Evolutionary conservation across 345 rosid species (phyloP).

Genomic region (Heritiera fomes): DNA sequence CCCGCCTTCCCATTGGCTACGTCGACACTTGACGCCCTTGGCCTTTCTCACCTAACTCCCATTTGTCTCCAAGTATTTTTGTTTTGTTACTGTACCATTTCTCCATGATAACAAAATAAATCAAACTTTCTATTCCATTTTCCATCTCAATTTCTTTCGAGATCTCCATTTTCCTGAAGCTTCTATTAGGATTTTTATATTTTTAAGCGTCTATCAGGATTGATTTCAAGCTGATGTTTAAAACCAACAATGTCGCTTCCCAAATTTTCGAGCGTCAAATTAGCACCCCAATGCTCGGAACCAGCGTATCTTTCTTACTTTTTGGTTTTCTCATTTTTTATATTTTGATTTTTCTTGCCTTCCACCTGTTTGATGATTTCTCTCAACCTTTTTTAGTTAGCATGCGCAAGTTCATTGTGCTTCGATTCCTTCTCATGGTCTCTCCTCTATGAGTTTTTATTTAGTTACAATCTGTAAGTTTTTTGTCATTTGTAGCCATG

Average conservation of each 20-base stretch:
- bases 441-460: too few relatives aligned
- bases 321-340: too few relatives aligned
- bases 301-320: too few relatives aligned
- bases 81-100: not conserved
- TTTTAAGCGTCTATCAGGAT: not conserved
- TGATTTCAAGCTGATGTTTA: slow-evolving; percentile 11
- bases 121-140: not conserved
- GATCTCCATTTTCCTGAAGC: not conserved
- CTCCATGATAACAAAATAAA: not conserved
- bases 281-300: too few relatives aligned
- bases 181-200: too few relatives aligned
- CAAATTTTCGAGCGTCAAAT: too few relatives aligned
- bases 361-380: not conserved
- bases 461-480: too few relatives aligned
- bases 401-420: slow-evolving; percentile 70
- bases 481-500: too few relatives aligned
- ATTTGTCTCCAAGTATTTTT: not conserved
- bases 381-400: not conserved
- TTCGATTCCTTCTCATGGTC: too few relatives aligned
- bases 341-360: not conserved
- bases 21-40: too few relatives aligned
- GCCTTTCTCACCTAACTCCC: too few relatives aligned
- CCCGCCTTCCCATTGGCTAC: too few relatives aligned
- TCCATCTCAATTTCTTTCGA: not conserved
- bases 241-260: not conserved